phyloP scores from a whole-genome alignment of 2,329 filamentous ascomycete species.

The Zymoseptoria passerinii region DNA sequence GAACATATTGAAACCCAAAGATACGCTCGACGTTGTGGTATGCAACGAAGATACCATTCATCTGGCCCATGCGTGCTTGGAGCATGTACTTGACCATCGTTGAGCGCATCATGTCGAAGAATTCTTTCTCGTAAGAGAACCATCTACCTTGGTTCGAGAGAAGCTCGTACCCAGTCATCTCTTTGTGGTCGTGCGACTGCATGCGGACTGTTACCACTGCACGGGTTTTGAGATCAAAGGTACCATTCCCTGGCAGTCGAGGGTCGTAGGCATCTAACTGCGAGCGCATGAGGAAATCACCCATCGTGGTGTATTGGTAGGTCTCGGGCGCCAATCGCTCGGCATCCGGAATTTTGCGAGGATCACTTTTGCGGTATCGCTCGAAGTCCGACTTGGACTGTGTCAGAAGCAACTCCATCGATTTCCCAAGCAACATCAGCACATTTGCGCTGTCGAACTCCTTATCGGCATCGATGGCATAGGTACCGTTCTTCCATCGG shows the following conservation, averaged over 20 bases:
- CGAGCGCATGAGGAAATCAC: constrained; percentile 87
- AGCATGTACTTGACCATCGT: constrained; percentile 95
- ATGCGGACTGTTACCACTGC: constrained; percentile 88
- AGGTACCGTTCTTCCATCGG: constrained; percentile 71
- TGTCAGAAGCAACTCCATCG: constrained; percentile 92
- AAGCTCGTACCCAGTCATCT: constrained; percentile 82
- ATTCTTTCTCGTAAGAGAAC: constrained; percentile 92
- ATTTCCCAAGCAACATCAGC: constrained; percentile 85
- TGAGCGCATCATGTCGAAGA: constrained; percentile 90
- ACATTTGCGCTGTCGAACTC: constrained; percentile 78
- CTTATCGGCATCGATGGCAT: constrained; percentile 95
- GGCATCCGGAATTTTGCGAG: constrained; percentile 61
- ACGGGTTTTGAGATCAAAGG: constrained; percentile 94
- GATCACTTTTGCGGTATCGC: constrained; percentile 63
- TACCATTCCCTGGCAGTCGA: constrained; percentile 78
- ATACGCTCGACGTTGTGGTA: constrained; percentile 93
- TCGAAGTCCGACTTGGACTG: constrained; percentile 75
- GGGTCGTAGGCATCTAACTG: constrained; percentile 87
- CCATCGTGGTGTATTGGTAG: constrained; percentile 79
- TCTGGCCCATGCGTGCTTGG: constrained; percentile 91
- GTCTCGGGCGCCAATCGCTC: constrained; percentile 65
- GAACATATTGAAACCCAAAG: constrained; percentile 95
- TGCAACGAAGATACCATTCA: constrained; percentile 97
- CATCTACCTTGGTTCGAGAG: constrained; percentile 64
- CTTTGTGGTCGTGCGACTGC: constrained; percentile 63